Percentiles rank a stretch among this genome's conserved stretches.
Conservation (phyloP, 805 yeast genomes). For the Saccharomycopsis vini region DNA sequence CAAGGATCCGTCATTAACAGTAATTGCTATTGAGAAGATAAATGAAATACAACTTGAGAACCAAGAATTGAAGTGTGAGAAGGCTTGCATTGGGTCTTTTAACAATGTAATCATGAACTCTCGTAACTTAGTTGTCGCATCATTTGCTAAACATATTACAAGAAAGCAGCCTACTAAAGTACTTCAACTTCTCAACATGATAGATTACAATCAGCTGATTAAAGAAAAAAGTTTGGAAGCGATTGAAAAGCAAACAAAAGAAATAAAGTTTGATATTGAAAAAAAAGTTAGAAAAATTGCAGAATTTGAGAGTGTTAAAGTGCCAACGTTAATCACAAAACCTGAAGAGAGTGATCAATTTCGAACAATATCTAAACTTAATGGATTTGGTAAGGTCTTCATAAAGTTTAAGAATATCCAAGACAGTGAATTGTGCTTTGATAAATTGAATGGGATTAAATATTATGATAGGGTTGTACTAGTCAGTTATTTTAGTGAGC, state of each 20-base stretch:
- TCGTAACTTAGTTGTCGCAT: conserved; percentile 19
- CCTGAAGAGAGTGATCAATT: conserved; percentile 34
- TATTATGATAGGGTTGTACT: conserved; percentile 65
- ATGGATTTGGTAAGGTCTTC: conserved; percentile 64
- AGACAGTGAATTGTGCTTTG: conserved; percentile 46
- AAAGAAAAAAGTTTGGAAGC: conserved; percentile 34
- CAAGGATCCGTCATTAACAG: conserved; percentile 20
- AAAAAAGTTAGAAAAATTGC: conserved; percentile 36
- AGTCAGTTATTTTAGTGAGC: conserved; percentile 51
- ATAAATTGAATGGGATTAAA: conserved; percentile 50
- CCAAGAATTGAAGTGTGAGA: conserved; percentile 28
- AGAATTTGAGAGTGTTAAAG: conserved; percentile 40
- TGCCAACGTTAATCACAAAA: conserved; percentile 51
- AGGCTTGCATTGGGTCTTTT: conserved; percentile 30
- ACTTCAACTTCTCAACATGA: conserved; percentile 55
- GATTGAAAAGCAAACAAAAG: conserved; percentile 24
- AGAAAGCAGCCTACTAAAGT: conserved; percentile 33
- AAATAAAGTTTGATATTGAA: conserved; percentile 43
- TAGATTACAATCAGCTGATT: conserved; percentile 54
- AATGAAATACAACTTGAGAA: conserved; percentile 31
- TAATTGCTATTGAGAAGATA: conserved; percentile 27
- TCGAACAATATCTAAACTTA: conserved; percentile 23
- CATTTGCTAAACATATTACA: conserved; percentile 25
- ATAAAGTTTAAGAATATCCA: conserved; percentile 50
- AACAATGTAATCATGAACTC: conserved; percentile 20